A percentile compares a stretch with the other conserved stretches of the same genome.
Conservation (phyloP, 106 monocot genomes). For the Phalaenopsis aphrodite region DNA sequence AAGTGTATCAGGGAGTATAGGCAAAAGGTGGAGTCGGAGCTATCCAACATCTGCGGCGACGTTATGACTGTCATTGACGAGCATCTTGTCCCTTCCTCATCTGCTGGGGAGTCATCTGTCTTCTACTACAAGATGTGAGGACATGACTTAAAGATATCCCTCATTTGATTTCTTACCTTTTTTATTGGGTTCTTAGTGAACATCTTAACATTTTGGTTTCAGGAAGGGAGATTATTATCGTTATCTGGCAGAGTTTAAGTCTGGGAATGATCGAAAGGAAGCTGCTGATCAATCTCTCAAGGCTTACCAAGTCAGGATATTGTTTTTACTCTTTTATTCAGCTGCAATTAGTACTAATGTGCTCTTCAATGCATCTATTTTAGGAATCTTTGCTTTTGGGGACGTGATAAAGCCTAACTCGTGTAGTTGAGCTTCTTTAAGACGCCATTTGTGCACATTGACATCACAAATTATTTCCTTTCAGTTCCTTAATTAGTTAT, state of each 20-base stretch:
- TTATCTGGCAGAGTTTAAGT: constrained; percentile 43
- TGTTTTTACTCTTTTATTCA: not conserved
- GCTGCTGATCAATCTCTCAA: constrained; percentile 29
- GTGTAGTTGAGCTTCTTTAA: not conserved
- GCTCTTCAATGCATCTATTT: not conserved
- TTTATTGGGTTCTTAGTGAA: not conserved
- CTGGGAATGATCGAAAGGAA: constrained; percentile 30
- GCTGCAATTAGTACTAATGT: not conserved
- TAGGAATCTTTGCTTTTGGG: not conserved
- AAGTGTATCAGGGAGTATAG: constrained; percentile 26
- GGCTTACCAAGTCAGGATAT: constrained; percentile 26
- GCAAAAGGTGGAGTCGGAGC: constrained; percentile 26
- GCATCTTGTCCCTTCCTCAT: constrained; percentile 14
- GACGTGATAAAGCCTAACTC: not conserved
- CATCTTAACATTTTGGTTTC: not conserved
- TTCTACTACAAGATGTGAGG: constrained; percentile 20
- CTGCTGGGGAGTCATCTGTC: constrained; percentile 14
- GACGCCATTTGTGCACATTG: not conserved
- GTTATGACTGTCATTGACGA: constrained; percentile 22
- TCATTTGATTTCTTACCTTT: not conserved
- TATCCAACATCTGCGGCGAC: constrained; percentile 27
- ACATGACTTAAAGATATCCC: not conserved
- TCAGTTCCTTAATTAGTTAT: not conserved
- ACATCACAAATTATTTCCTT: not conserved
- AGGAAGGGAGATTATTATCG: constrained; percentile 52